phyloP scores from a whole-genome alignment of 805 yeast species.

The Nakazawaea populi region DNA sequence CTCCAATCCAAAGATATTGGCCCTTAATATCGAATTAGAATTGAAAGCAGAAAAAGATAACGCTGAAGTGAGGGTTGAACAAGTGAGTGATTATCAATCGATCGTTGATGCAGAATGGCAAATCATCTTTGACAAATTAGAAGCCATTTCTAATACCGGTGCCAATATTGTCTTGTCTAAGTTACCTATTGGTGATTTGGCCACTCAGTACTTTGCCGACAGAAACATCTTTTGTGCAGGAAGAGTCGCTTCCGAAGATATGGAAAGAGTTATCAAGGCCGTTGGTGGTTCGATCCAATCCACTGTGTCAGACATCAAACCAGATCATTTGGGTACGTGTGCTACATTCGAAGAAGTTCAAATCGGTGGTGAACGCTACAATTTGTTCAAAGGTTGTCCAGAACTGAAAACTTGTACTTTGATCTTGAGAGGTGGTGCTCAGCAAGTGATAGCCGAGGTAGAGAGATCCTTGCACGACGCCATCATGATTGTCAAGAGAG shows the following conservation, averaged over 20 bases:
- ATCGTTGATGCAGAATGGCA: constrained; percentile 99
- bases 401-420: constrained; percentile 90
- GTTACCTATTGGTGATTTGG: constrained; percentile 95
- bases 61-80: constrained; percentile 95
- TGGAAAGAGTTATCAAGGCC: constrained; percentile 88
- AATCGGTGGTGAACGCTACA: constrained; percentile 93
- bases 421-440: constrained; percentile 95
- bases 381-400: constrained; percentile 89
- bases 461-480: constrained; percentile 98
- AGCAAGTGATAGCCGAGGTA: constrained; percentile 97
- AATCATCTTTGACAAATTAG: constrained; percentile 80
- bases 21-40: constrained; percentile 89
- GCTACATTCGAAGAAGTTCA: constrained; percentile 85
- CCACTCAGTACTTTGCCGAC: constrained; percentile 98
- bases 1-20: constrained; percentile 71
- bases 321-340: constrained; percentile 80
- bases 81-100: constrained; percentile 90
- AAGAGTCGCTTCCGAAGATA: constrained; percentile 80
- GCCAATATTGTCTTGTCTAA: constrained; percentile 91
- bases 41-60: constrained; percentile 97
- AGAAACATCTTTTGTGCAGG: constrained; percentile 97
- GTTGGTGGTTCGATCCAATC: constrained; percentile 90
- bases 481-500: constrained; percentile 95
- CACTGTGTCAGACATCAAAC: constrained; percentile 62
- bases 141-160: constrained; percentile 76